Evolutionary conservation across 2,329 filamentous ascomycete genomes (phyloP), one percentile per base, ranked within the genome.

Genomic region (Fusarium mundagurra): DNA sequence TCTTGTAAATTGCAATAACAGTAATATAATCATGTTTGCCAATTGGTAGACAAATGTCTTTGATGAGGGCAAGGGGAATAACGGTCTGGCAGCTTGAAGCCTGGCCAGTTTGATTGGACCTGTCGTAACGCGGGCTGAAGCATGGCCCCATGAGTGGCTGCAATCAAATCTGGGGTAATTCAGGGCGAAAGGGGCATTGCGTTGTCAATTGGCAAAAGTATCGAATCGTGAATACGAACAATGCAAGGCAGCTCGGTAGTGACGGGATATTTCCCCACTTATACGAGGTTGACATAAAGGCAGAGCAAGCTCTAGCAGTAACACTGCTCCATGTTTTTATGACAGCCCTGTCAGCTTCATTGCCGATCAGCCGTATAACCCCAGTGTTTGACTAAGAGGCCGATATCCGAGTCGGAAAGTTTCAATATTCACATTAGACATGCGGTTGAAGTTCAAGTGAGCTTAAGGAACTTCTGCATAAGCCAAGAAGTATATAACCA

Each of bases 1-100:
- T 3, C 0, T 3, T 51, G 17, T 18, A 3, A 3, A 13, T 13
- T 10, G 4, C 4, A 24, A 5, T 1, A 2, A 11, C 8, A 8
- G 17, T 16, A 27, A 20, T 3, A n/a, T 4, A 3, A 22, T 17
- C 4, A 5, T 54, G 27, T n/a, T n/a, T 29, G 6, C 9, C 18
- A n/a, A 41, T 10, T 18, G 18, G 1, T 1, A 29, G 9, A 17
- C 5, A 18, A 6, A 22, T 2, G 2, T 9, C 5, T 1, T n/a
- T 16, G 0, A 17, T 31, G 20, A 2, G 11, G 24, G 13, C 0
- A 4, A 6, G 9, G 11, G 13, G 16, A 29, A 41, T 10, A 43
- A 24, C 27, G 12, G 16, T 5, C 4, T 8, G 5, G 11, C 4
- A 17, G 4, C 5, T n/a, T 59, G 18, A 36, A 34, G 16, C 0